Conservation (phyloP, 2,329 filamentous ascomycete species). For the Colletotrichum aenigma region DNA sequence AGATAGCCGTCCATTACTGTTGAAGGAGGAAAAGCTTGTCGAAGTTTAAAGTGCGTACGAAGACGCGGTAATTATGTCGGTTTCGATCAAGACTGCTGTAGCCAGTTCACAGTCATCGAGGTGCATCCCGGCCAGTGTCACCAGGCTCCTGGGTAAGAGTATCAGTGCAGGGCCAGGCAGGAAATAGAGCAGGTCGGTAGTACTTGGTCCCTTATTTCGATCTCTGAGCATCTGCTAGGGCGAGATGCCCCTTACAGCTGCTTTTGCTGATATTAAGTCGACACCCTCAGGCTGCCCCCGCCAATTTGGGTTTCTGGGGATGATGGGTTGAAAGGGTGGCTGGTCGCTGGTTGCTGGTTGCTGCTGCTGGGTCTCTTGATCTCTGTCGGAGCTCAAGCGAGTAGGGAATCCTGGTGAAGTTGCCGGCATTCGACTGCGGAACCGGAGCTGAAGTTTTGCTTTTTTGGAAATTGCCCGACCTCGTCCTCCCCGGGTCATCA, state of each 20-base stretch:
- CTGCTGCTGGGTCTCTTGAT: not conserved
- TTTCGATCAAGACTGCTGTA: not conserved
- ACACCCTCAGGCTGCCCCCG: slow-evolving; percentile 6
- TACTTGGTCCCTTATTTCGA: slow-evolving; percentile 26
- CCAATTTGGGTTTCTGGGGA: not conserved
- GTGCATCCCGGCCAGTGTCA: not conserved
- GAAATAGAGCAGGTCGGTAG: not conserved
- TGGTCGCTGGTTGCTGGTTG: not conserved
- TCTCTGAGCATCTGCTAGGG: slow-evolving; percentile 22
- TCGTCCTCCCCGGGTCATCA: not conserved
- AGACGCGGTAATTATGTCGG: not conserved
- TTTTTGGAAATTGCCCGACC: not conserved
- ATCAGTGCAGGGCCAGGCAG: not conserved
- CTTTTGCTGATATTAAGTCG: slow-evolving; percentile 7
- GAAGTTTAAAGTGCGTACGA: not conserved
- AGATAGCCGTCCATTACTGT: not conserved
- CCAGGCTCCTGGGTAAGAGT: not conserved
- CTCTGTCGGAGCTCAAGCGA: not conserved
- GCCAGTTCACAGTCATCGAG: not conserved
- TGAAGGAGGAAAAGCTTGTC: not conserved
- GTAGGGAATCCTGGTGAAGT: not conserved
- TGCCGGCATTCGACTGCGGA: slow-evolving; percentile 5
- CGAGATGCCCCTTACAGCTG: slow-evolving; percentile 10
- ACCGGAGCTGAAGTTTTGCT: not conserved
- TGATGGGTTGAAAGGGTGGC: not conserved